Evolutionary conservation across 2,329 filamentous ascomycete genomes (phyloP).

Genomic region (Arthrinium puccinioides): DNA sequence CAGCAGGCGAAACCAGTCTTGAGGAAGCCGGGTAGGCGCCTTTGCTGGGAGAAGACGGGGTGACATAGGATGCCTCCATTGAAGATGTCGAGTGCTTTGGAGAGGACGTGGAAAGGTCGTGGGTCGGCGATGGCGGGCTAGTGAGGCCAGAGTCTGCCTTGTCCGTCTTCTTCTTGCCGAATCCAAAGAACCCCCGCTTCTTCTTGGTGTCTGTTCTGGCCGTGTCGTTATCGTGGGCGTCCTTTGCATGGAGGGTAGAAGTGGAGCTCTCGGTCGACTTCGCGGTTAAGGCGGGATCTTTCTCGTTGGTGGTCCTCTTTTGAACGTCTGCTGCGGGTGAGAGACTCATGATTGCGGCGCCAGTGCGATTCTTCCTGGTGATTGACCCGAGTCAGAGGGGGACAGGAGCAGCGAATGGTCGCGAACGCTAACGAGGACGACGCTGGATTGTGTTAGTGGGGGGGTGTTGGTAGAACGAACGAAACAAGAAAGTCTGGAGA

Average conservation of each 20-base stretch:
- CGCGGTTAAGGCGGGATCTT: slow-evolving; percentile 18
- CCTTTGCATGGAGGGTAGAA: slow-evolving; percentile 19
- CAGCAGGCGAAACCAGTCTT: slow-evolving; percentile 69
- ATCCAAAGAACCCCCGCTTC: slow-evolving; percentile 52
- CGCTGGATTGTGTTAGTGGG: no score
- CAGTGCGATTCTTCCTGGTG: no score
- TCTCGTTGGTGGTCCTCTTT: slow-evolving; percentile 16
- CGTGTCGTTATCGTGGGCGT: slow-evolving; percentile 19
- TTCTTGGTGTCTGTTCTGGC: slow-evolving; percentile 34
- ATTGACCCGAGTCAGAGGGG: no score
- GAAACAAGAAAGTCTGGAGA: no score
- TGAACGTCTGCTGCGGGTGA: slow-evolving; percentile 22
- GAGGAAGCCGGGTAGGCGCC: slow-evolving; percentile 64
- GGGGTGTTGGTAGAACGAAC: no score
- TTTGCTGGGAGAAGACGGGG: slow-evolving; percentile 58
- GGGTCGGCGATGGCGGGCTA: slow-evolving; percentile 18
- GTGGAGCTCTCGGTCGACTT: slow-evolving; percentile 21
- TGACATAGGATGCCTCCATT: slow-evolving; percentile 34
- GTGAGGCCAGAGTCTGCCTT: slow-evolving; percentile 19
- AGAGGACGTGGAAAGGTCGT: not conserved
- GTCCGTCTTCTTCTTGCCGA: slow-evolving; percentile 55
- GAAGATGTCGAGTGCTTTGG: slow-evolving; percentile 23
- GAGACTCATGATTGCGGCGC: slow-evolving; percentile 25
- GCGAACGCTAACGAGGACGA: no score
- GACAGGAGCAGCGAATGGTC: no score